Conservation (phyloP, 768 basidiomycete genomes). For the Mycena crocata region DNA sequence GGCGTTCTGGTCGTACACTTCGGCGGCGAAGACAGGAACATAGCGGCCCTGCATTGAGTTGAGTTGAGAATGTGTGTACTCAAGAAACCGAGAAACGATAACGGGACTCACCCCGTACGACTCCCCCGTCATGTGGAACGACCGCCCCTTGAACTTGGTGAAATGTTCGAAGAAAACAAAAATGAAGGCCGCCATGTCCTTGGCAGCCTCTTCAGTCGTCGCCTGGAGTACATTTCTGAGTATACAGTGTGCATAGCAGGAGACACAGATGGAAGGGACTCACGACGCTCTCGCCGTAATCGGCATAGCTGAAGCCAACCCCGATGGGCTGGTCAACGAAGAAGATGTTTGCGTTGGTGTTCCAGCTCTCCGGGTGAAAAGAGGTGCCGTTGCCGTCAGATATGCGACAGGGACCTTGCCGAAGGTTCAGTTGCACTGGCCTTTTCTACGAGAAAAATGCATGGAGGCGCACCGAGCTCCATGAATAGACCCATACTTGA, state of each 20-base stretch:
- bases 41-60: conserved; percentile 56
- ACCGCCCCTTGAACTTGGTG: conserved; percentile 72
- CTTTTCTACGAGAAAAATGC: too few relatives aligned
- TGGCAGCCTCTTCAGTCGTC: conserved; percentile 2
- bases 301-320: conserved; percentile 72
- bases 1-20: conserved; percentile 61
- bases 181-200: conserved; percentile 70
- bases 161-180: conserved; percentile 83
- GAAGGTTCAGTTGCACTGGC: too few relatives aligned
- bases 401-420: conserved; percentile 75
- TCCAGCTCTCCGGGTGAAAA: conserved; percentile 75
- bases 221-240: neutral
- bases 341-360: conserved; percentile 71
- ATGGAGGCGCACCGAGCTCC: conserved; percentile 68
- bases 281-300: conserved; percentile 68
- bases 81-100: neutral
- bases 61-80: neutral
- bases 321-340: conserved; percentile 74
- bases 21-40: conserved; percentile 61
- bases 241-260: neutral
- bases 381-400: conserved; percentile 60
- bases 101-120: conserved; percentile 59
- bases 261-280: neutral
- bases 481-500: conserved; percentile 73
- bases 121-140: conserved; percentile 72